Evolutionary conservation across 139 green algal genomes (phyloP), one percentile per base, ranked within the genome.

Genomic region (Chlorella sp.): DNA sequence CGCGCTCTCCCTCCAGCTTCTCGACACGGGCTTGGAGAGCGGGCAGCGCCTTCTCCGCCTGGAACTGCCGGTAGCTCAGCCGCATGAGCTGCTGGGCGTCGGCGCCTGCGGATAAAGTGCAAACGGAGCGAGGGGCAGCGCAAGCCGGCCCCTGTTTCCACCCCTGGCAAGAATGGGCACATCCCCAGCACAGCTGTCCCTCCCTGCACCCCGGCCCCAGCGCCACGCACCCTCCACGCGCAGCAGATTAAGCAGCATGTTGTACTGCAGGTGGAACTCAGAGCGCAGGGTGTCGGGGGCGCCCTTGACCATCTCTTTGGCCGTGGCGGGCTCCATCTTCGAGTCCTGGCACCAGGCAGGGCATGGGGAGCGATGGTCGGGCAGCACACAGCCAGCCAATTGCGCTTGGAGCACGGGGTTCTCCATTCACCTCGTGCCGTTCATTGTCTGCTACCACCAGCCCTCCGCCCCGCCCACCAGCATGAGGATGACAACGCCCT

Each of bases 231-330:
- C 80, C 73, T 94, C 88, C 53, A 82, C 60, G 27, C 88, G 73
- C 58, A 91, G 82, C 75, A 97, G 81, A 74, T 92, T 92, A 53
- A 97, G 85, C 67, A 97, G 85, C 89, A 94, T 95, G 75, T 83
- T 86, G 82, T 95, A 95, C 15, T 79, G 73, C 38, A 96, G 82
- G 74, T 89, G 86, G 74, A 97, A 97, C 67, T 86, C 89, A 5
- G 83, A 92, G 72, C 87, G 79, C 56, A 97, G 83, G 1, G 83
- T 76, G 77, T 97, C 92, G 4, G 93, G 83, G 6, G 85, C 86
- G 1, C 48, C 66, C 78, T 89, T 85, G 66, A 97, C 77, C 93
- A 96, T 96, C 38, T 91, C 77, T 45, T 89, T 88, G 1, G 90
- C 90, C 2, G 91, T 79, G 0, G 87, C 73, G 0, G 93, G 90